Percentiles rank a stretch among this genome's conserved stretches.
Evolutionary conservation across 2,329 filamentous ascomycete genomes (phyloP).

Genomic region (Arachnomyces sp.): DNA sequence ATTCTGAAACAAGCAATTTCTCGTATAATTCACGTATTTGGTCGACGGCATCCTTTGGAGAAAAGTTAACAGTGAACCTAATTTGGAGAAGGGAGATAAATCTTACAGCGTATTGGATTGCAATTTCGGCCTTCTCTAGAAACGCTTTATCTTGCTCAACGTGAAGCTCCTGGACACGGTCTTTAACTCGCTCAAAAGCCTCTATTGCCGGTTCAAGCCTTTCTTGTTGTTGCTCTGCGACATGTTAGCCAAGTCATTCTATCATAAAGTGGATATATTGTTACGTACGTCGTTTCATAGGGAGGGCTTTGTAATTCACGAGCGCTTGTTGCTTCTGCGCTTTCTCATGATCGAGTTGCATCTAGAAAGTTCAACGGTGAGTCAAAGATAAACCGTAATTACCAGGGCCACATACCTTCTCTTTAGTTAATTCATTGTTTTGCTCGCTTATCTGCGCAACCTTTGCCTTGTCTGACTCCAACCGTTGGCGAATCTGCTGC

Average conservation of each 20-base stretch:
- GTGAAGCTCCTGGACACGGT: slow-evolving; percentile 44
- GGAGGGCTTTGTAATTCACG: slow-evolving; percentile 58
- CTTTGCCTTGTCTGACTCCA: slow-evolving; percentile 22
- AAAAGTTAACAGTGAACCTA: not conserved
- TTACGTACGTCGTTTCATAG: slow-evolving; percentile 59
- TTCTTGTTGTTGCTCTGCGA: slow-evolving; percentile 35
- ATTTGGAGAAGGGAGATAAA: not conserved
- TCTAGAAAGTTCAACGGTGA: slow-evolving; percentile 18
- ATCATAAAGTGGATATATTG: slow-evolving; percentile 10
- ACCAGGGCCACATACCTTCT: slow-evolving; percentile 34
- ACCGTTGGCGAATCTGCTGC: slow-evolving; percentile 19
- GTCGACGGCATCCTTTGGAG: slow-evolving; percentile 52
- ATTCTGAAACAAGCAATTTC: slow-evolving; percentile 58
- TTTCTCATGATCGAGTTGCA: slow-evolving; percentile 49
- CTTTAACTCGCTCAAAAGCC: slow-evolving; percentile 35
- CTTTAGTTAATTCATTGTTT: slow-evolving; percentile 20
- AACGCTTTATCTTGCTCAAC: slow-evolving; percentile 48
- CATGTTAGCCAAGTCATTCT: slow-evolving; percentile 18
- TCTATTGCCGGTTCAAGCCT: slow-evolving; percentile 37
- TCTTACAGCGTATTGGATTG: slow-evolving; percentile 49
- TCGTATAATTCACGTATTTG: slow-evolving; percentile 54
- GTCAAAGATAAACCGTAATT: not conserved
- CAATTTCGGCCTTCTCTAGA: slow-evolving; percentile 48
- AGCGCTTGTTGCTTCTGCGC: slow-evolving; percentile 56
- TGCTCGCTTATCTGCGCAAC: slow-evolving; percentile 18